phyloP scores from a whole-genome alignment of 805 yeast genomes.

The Yamadazyma tumulicola region DNA sequence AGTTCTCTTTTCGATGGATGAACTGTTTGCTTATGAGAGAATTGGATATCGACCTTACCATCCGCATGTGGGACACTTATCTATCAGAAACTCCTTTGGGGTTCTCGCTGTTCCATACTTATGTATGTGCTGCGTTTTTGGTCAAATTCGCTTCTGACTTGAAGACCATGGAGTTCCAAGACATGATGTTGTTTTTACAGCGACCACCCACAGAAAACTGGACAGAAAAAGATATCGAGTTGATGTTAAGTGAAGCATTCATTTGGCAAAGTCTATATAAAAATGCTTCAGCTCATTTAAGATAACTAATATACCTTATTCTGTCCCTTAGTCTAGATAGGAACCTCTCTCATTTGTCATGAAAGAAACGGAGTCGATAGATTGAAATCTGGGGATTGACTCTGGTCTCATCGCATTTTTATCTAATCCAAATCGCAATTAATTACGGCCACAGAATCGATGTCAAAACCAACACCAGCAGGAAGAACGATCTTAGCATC shows the following conservation, averaged over 20 bases:
- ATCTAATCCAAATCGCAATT: too few relatives aligned
- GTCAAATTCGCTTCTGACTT: conserved; percentile 81
- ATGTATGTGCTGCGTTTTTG: conserved; percentile 95
- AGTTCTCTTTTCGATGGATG: conserved; percentile 98
- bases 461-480: too few relatives aligned
- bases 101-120: conserved; percentile 88
- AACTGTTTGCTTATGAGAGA: conserved; percentile 96
- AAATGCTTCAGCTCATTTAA: conserved; percentile 84
- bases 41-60: conserved; percentile 67
- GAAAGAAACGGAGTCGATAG: too few relatives aligned
- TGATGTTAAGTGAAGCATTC: conserved; percentile 90
- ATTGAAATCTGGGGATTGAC: too few relatives aligned
- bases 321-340: too few relatives aligned
- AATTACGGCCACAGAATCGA: too few relatives aligned
- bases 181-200: conserved; percentile 85
- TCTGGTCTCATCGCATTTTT: too few relatives aligned
- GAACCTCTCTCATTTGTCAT: too few relatives aligned
- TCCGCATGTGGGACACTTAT: conserved; percentile 98
- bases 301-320: too few relatives aligned
- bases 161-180: conserved; percentile 89
- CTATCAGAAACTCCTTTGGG: conserved; percentile 71
- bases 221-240: conserved; percentile 86
- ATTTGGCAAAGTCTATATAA: conserved; percentile 94
- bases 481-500: conserved; percentile 87
- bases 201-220: conserved; percentile 83